Base-by-base conservation (phyloP, 257 asterid species). In the Jacaranda copaia region DNA sequence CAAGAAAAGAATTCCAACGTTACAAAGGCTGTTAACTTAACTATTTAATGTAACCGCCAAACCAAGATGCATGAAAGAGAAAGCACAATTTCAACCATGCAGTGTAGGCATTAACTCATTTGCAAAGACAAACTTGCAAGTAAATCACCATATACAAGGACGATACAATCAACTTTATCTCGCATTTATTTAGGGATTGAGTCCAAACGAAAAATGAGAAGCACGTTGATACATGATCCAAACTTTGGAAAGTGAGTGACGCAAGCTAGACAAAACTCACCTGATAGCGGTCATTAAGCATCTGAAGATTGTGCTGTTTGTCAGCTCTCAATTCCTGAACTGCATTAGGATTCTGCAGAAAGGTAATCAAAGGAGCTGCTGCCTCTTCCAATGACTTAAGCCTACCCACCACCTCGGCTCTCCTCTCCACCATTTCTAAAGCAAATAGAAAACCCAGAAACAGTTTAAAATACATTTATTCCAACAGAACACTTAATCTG, bases 231-330 rank as follows among this genome's bases (percentile, higher is more conserved):
- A 35, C 7, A 60, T 60, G 38, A 15, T 58, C 64, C 8, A 35
- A 11, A 12, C 15, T 32, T 25, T 35, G 43, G 7, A 25, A 25
- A 60, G 43, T 11, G 42, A 60, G 32, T 25, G 12, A 60, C 1
- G 42, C 67, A 60, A 25, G 18, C 45, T 9, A 1, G 42, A 32
- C 11, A 43, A 14, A 60, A 25, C 63, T 10, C 68, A 71, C 99
- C 99, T 96, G 97, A 83, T 91, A 93, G 0, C 96, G 96, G 39
- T 96, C 99, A 19, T 74, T 86, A 59, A 96, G 97, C 95, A 94
- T 85, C 85, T 91, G 98, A 77, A 96, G 95, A 83, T 91, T 90
- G 86, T 91, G 80, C 87, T 96, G 99, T 73, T 93, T 96, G 79
- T 96, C 99, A 77, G 93, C 83, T 77, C 97, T 96, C 77, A 96